A percentile compares a stretch with the other conserved stretches of the same genome.
Evolutionary conservation across 192 early-diverging fungal species (phyloP).

Genomic region (Entomortierella parvispora): DNA sequence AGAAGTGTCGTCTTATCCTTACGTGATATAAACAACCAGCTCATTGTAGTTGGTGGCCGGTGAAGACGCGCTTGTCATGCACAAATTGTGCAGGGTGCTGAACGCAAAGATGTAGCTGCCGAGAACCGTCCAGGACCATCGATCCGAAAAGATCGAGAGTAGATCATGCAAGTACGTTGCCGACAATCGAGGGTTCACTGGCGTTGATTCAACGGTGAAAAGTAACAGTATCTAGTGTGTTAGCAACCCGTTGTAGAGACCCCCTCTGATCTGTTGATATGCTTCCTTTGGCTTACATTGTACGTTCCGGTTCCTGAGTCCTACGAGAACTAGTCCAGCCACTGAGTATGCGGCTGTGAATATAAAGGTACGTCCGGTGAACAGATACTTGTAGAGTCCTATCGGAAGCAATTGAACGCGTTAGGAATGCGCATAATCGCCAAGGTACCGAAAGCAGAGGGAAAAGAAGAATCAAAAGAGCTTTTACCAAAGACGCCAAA

Average conservation of each 20-base stretch:
- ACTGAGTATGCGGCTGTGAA: slow-evolving; percentile 20
- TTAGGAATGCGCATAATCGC: not conserved
- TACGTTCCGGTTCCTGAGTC: slow-evolving; percentile 33
- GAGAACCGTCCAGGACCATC: slow-evolving; percentile 24
- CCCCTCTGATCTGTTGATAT: no score
- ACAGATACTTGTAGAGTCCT: slow-evolving; percentile 21
- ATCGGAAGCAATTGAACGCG: not conserved
- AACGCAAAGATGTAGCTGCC: slow-evolving; percentile 22
- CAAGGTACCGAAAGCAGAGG: not conserved
- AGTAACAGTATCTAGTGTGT: not conserved
- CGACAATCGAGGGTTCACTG: slow-evolving; percentile 47
- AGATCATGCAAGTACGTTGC: slow-evolving; percentile 34
- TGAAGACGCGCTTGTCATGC: slow-evolving; percentile 11
- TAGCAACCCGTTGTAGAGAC: no score
- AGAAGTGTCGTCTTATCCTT: not conserved
- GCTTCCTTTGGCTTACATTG: slow-evolving; percentile 14
- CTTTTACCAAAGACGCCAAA: slow-evolving; percentile 5
- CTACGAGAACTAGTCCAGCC: slow-evolving; percentile 29
- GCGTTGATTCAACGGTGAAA: not conserved
- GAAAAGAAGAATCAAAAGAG: not conserved
- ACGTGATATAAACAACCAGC: slow-evolving; percentile 39
- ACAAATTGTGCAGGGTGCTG: slow-evolving; percentile 13
- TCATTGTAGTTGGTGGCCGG: slow-evolving; percentile 13
- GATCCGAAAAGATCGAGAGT: slow-evolving; percentile 21
- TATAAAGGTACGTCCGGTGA: slow-evolving; percentile 16